Percentiles rank a stretch among this genome's conserved stretches.
These are phyloP conservation scores for Thielaviopsis ethacetica DNA, from an alignment of 2,329 filamentous ascomycete species.

Conservation along the genomic window DNA sequence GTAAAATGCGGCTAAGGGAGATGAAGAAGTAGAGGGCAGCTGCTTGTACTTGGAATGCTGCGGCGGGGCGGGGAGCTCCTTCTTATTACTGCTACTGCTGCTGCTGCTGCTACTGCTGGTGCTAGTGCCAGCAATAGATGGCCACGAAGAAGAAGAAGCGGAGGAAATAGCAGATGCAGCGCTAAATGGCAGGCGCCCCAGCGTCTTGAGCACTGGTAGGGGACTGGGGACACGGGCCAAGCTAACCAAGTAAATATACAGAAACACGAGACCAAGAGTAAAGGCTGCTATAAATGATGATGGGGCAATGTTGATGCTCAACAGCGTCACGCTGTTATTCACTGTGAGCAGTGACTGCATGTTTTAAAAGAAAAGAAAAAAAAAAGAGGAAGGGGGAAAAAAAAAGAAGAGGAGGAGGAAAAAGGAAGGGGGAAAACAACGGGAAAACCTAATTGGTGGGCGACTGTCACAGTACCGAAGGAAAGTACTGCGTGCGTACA, in stretches of 20 bases:
- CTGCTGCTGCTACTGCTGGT: no score
- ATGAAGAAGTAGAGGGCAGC: no score
- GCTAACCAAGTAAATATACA: constrained; percentile 28
- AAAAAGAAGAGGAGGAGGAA: background rate
- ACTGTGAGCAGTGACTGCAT: constrained; percentile 45
- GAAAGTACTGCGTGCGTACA: no score
- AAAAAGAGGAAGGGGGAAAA: background rate
- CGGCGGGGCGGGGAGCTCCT: no score
- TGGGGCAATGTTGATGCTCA: constrained; percentile 42
- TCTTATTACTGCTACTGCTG: no score
- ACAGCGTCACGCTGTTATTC: constrained; percentile 43
- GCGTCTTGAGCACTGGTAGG: constrained; percentile 10
- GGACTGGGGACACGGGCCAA: constrained; percentile 9
- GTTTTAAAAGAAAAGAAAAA: constrained; percentile 15
- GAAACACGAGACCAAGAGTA: constrained; percentile 32
- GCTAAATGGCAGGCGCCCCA: constrained; percentile 1
- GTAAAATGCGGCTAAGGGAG: no score
- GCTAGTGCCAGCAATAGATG: no score
- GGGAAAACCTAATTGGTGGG: background rate
- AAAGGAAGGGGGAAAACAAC: background rate
- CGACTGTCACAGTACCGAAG: background rate
- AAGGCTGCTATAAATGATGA: constrained; percentile 39
- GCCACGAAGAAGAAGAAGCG: no score
- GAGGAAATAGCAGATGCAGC: background rate
- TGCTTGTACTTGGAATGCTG: no score